Percentiles rank a stretch among this genome's conserved stretches.
Conservation (phyloP, 345 rosid genomes). For the Heritiera littoralis region DNA sequence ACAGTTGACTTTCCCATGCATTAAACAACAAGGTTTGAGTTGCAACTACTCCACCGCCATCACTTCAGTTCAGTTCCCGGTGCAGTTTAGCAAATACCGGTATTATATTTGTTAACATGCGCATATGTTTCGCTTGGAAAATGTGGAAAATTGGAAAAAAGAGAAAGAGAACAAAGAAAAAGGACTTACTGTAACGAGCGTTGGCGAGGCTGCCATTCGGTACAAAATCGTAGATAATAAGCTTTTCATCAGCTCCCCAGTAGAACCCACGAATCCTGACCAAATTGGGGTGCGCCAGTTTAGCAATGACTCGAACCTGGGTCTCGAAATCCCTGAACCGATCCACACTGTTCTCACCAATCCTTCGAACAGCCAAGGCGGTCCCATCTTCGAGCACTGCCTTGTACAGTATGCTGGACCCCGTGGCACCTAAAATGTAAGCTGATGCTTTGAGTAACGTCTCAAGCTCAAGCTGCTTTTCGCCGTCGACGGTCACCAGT, state of each 20-base stretch:
- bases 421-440: constrained; percentile 87
- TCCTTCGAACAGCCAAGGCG: constrained; percentile 81
- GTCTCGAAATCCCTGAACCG: constrained; percentile 85
- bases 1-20: constrained; percentile 54
- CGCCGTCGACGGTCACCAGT: constrained; percentile 69
- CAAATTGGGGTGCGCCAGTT: constrained; percentile 81
- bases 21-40: constrained; percentile 48
- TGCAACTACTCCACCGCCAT: constrained; percentile 59
- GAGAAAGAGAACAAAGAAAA: not conserved
- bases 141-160: no score
- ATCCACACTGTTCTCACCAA: constrained; percentile 69
- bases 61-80: constrained; percentile 11
- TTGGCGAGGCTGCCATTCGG: constrained; percentile 86
- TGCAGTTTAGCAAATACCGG: constrained; percentile 24
- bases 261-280: constrained; percentile 90
- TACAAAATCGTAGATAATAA: constrained; percentile 75
- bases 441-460: constrained; percentile 87
- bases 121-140: constrained; percentile 5
- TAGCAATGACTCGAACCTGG: constrained; percentile 77
- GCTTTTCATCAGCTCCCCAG: constrained; percentile 81
- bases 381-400: constrained; percentile 90
- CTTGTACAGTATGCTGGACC: constrained; percentile 92
- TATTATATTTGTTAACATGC: constrained; percentile 29
- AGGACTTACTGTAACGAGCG: constrained; percentile 81
- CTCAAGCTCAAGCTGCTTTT: constrained; percentile 71